A percentile compares a stretch with the other conserved stretches of the same genome.
Evolutionary conservation across 2,329 filamentous ascomycete genomes (phyloP).

Genomic region (Xylariaceae sp.): DNA sequence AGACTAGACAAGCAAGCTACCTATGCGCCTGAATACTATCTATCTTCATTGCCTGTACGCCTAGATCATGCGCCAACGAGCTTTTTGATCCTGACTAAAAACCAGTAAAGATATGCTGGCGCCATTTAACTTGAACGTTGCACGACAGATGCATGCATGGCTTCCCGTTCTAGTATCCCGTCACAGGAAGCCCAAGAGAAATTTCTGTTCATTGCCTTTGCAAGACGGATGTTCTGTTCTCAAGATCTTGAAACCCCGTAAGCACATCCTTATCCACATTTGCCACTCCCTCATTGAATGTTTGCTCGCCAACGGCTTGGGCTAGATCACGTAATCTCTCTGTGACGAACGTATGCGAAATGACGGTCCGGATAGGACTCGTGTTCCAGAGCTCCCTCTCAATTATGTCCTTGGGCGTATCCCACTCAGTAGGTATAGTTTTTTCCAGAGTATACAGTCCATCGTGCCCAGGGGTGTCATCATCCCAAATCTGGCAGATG

Average conservation of each 20-base stretch:
- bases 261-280: slow-evolving; percentile 79
- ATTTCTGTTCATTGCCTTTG: too few relatives aligned
- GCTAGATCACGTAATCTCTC: slow-evolving; percentile 66
- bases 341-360: slow-evolving; percentile 68
- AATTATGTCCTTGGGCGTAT: slow-evolving; percentile 61
- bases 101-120: too few relatives aligned
- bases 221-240: background rate
- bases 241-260: slow-evolving; percentile 61
- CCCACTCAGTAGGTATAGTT: slow-evolving; percentile 55
- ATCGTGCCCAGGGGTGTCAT: slow-evolving; percentile 56
- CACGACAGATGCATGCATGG: too few relatives aligned
- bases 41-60: too few relatives aligned
- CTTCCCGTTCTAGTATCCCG: too few relatives aligned
- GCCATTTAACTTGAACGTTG: too few relatives aligned
- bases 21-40: too few relatives aligned
- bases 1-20: too few relatives aligned
- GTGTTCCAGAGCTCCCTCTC: slow-evolving; percentile 58
- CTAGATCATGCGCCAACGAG: too few relatives aligned
- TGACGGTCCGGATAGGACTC: slow-evolving; percentile 72
- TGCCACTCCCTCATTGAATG: slow-evolving; percentile 72
- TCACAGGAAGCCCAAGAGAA: too few relatives aligned
- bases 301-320: slow-evolving; percentile 62
- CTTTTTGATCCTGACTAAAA: too few relatives aligned
- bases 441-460: slow-evolving; percentile 54
- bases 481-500: slow-evolving; percentile 68